Evolutionary conservation across 176 grass and related monocot species (phyloP).

Genomic region (Raddia guianensis): DNA sequence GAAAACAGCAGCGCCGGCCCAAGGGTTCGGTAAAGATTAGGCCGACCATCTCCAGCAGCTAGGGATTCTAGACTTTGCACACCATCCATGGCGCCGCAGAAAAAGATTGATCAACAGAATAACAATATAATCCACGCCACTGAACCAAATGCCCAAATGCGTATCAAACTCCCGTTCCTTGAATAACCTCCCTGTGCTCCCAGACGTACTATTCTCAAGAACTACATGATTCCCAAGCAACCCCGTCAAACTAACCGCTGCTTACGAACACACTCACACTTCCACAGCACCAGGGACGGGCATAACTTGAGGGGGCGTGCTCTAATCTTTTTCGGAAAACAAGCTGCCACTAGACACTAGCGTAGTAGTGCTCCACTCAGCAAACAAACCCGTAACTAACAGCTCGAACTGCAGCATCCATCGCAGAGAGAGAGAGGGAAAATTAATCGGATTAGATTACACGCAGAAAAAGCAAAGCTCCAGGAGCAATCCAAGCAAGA

Average conservation of each 20-base stretch:
- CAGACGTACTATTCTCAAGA: background rate
- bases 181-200: background rate
- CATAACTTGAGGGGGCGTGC: background rate
- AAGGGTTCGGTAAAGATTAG: slow-evolving; percentile 52
- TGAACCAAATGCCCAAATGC: background rate
- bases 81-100: slow-evolving; percentile 25
- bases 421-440: background rate
- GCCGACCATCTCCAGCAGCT: slow-evolving; percentile 30
- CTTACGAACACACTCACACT: no score
- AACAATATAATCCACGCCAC: background rate
- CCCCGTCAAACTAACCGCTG: background rate
- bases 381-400: background rate
- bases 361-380: background rate
- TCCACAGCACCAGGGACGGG: no score
- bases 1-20: slow-evolving; percentile 76
- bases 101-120: background rate
- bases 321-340: background rate
- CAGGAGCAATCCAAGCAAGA: background rate
- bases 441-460: background rate
- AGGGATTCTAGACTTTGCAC: slow-evolving; percentile 29
- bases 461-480: background rate
- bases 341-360: background rate
- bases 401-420: background rate
- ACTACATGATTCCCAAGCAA: slow-evolving; percentile 14
- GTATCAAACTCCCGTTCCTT: background rate